Evolutionary conservation across 495 filamentous ascomycete genomes (phyloP), one percentile per base, ranked within the genome.

Genomic region (Neurospora terricola): DNA sequence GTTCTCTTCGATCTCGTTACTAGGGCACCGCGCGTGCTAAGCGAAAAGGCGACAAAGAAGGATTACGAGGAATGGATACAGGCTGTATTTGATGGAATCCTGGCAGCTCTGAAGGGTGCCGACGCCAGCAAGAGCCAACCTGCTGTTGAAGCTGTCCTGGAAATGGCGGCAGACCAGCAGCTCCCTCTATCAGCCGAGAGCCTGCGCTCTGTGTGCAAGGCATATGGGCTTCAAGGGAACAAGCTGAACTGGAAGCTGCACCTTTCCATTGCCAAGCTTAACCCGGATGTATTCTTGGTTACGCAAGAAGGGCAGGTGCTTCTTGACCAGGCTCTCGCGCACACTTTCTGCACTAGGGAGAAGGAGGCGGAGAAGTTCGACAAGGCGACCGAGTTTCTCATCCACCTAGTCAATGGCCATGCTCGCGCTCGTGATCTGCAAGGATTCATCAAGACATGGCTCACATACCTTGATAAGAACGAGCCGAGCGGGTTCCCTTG

Each of bases 401-500:
- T 88, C 12, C 86, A 90, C 2, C 81, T 94, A 9, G 83, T 92
- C 71, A 81, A 84, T 14, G 91, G 88, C 3, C 93, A 90, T 78
- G 85, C 86, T 38, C 85, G 85, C 39, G 88, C 89, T 70, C 86
- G 92, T 78, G 87, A 93, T 73, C 77, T 96, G 39, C 74, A 86
- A 9, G 85, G 85, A 5, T 96, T 95, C 77, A 81, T 94, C 75
- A 82, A 85, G 38, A 77, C 87, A 16, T 96, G 93, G 93, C 83
- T 88, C 59, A 80, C 83, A 11, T 88, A 91, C 75, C 85, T 95
- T 10, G 72, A 73, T 68, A 38, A 42, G 23, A 39, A 86, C 83
- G 75, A 83, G 82, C 54, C 82, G 82, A 38, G 84, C 16, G 54
- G 54, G 14, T 66, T 66, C 3, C 27, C 54, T 36, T 93, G 91